phyloP scores from a whole-genome alignment of 2,329 filamentous ascomycete species.

The Aspergillus sp. region DNA sequence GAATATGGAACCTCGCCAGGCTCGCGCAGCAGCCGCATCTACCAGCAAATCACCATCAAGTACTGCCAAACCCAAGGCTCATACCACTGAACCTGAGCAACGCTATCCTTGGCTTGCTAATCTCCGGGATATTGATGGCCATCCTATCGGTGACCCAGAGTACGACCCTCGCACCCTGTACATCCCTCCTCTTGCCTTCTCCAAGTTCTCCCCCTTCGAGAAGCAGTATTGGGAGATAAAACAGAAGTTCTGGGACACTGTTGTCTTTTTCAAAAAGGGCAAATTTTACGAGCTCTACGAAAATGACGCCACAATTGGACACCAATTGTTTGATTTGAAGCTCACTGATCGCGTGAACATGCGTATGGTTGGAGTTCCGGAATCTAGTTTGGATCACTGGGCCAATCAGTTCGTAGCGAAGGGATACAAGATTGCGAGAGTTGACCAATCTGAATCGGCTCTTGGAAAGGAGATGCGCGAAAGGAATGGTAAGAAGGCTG shows the following conservation, averaged over 20 bases:
- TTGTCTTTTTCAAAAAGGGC: conserved; percentile 99
- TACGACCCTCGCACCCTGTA: conserved; percentile 91
- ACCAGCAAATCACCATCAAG: conserved; percentile 35
- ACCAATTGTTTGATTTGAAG: conserved; percentile 96
- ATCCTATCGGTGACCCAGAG: conserved; percentile 76
- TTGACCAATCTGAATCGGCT: conserved; percentile 95
- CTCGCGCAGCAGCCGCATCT: conserved; percentile 41
- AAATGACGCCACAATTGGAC: conserved; percentile 92
- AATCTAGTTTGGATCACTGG: conserved; percentile 94
- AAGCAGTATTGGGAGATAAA: conserved; percentile 99
- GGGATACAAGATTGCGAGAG: conserved; percentile 93
- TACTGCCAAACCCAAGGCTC: conserved; percentile 63
- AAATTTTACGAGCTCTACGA: conserved; percentile 99
- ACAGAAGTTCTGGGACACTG: conserved; percentile 93
- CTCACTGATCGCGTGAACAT: conserved; percentile 98
- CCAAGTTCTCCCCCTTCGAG: conserved; percentile 87
- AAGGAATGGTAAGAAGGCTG: conserved; percentile 58
- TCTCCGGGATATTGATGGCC: conserved; percentile 77
- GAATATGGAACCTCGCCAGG: conserved; percentile 52
- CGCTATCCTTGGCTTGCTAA: conserved; percentile 90
- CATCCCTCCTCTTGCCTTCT: conserved; percentile 77
- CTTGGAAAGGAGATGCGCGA: conserved; percentile 99
- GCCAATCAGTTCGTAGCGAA: conserved; percentile 98
- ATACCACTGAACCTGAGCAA: conserved; percentile 78
- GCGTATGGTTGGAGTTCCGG: conserved; percentile 98